phyloP scores from a whole-genome alignment of 192 early-diverging fungal genomes.

The Chytriomyces hyalinus region DNA sequence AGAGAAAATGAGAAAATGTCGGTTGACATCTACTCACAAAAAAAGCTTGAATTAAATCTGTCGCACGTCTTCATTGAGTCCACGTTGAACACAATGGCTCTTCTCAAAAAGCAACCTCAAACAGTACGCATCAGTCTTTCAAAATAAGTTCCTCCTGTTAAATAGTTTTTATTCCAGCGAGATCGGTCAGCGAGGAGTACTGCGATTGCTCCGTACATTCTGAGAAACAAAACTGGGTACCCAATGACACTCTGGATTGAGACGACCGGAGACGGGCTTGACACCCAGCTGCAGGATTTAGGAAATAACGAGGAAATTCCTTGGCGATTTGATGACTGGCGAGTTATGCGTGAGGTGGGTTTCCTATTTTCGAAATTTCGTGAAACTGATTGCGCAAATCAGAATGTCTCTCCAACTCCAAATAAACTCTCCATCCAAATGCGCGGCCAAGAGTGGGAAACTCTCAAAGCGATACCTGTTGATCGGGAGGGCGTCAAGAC shows the following conservation, averaged over 20 bases:
- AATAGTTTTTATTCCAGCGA: background rate
- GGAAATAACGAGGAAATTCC: constrained; percentile 74
- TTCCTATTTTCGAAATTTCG: background rate
- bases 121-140: background rate
- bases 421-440: constrained; percentile 88
- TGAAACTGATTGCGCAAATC: background rate
- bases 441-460: constrained; percentile 87
- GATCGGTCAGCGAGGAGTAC: constrained; percentile 31
- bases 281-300: constrained; percentile 73
- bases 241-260: constrained; percentile 88
- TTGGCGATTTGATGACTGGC: constrained; percentile 99
- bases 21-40: constrained; percentile 72
- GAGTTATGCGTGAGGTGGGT: constrained; percentile 82
- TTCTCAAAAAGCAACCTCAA: constrained; percentile 25
- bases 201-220: constrained; percentile 75
- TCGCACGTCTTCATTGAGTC: constrained; percentile 74
- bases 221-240: constrained; percentile 92
- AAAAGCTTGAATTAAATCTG: constrained; percentile 83
- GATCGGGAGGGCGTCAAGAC: constrained; percentile 85
- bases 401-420: constrained; percentile 55
- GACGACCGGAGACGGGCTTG: constrained; percentile 48
- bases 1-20: constrained; percentile 42
- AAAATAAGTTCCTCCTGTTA: background rate
- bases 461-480: constrained; percentile 83
- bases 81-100: constrained; percentile 40